phyloP scores from a whole-genome alignment of 805 yeast species.

The Barnettozyma pratensis region DNA sequence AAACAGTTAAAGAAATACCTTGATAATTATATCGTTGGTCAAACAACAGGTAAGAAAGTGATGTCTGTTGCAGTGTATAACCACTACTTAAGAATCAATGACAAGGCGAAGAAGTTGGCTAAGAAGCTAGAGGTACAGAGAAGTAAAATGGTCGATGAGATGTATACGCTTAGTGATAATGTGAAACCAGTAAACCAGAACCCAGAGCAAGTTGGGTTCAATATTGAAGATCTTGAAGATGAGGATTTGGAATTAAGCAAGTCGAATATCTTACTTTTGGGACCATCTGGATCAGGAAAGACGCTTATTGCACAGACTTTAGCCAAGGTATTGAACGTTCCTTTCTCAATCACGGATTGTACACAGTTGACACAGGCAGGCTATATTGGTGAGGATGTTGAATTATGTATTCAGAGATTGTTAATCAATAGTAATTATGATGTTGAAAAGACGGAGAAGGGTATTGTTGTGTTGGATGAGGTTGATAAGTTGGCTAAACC shows the following conservation, averaged over 20 bases:
- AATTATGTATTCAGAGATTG: constrained; percentile 48
- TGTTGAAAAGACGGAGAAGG: constrained; percentile 47
- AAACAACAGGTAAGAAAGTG: constrained; percentile 50
- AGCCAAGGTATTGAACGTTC: constrained; percentile 47
- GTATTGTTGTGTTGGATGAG: constrained; percentile 57
- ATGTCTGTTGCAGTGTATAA: constrained; percentile 58
- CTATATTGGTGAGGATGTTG: constrained; percentile 61
- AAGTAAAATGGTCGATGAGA: constrained; percentile 26
- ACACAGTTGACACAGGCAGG: constrained; percentile 62
- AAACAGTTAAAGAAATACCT: constrained; percentile 37
- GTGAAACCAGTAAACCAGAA: constrained; percentile 21
- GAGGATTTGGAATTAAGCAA: constrained; percentile 46
- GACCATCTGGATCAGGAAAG: constrained; percentile 62
- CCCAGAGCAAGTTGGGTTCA: constrained; percentile 29
- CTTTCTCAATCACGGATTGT: constrained; percentile 56
- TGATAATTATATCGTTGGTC: constrained; percentile 53
- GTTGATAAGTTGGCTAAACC: constrained; percentile 53
- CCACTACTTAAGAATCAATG: constrained; percentile 47
- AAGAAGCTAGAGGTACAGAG: constrained; percentile 24
- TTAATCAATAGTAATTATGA: constrained; percentile 46
- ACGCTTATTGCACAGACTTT: constrained; percentile 51
- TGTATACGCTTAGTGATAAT: constrained; percentile 18
- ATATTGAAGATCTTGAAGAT: constrained; percentile 24
- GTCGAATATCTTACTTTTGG: constrained; percentile 49
- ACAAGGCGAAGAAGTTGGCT: constrained; percentile 30